These are phyloP conservation scores for Mercurialis annua DNA, from an alignment of 345 rosid species.

Conservation along the genomic window DNA sequence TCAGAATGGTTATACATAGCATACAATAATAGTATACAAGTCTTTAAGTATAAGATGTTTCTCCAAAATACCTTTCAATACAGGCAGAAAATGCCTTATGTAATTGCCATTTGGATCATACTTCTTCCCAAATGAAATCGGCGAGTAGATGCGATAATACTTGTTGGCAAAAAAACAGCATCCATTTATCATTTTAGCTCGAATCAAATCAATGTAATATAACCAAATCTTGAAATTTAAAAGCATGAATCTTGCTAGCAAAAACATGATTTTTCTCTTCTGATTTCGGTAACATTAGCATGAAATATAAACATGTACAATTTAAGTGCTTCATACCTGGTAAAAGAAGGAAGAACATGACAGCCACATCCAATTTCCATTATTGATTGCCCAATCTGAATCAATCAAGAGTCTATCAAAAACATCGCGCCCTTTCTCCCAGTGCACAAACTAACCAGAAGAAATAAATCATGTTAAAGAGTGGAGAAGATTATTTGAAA, in stretches of 20 bases:
- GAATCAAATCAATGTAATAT: background rate
- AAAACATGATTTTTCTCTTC: background rate
- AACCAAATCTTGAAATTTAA: background rate
- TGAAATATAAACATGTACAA: conserved; percentile 1
- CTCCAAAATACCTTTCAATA: conserved; percentile 65
- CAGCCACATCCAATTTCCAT: conserved; percentile 94
- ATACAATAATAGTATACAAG: conserved; percentile 1
- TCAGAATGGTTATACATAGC: background rate
- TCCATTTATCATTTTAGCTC: background rate
- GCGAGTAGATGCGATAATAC: conserved; percentile 91
- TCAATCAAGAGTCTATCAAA: conserved; percentile 90
- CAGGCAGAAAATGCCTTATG: conserved; percentile 81
- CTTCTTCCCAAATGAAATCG: conserved; percentile 83
- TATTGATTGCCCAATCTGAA: conserved; percentile 94
- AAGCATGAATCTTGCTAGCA: background rate
- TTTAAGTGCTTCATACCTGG: conserved; percentile 46
- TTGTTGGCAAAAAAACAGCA: conserved; percentile 26
- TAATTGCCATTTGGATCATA: conserved; percentile 82
- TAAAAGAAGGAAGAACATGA: conserved; percentile 97
- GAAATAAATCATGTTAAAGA: conserved; percentile 27
- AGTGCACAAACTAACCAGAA: conserved; percentile 79
- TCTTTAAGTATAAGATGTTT: background rate
- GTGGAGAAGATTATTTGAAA: conserved; percentile 11
- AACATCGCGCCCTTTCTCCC: conserved; percentile 97
- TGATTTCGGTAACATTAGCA: background rate